Conservation (phyloP, 2,329 filamentous ascomycete genomes). For the Hymenoscyphus occultus region DNA sequence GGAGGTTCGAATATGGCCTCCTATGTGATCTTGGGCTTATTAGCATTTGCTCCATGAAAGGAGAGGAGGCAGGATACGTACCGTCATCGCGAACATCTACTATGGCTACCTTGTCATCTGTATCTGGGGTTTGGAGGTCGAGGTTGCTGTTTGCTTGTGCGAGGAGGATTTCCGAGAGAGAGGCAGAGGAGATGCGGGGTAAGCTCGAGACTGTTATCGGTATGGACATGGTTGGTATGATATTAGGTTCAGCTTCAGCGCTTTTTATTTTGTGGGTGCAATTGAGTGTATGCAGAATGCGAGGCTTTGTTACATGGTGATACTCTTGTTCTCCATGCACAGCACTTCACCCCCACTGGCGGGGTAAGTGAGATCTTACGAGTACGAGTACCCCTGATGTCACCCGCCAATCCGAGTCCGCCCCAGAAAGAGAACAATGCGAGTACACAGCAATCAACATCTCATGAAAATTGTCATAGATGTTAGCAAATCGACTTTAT, state of each 20-base stretch:
- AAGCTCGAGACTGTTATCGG: constrained; percentile 28
- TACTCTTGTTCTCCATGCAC: neutral
- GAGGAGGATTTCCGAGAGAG: constrained; percentile 33
- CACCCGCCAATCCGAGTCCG: no score
- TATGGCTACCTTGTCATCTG: constrained; percentile 55
- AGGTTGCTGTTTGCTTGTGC: constrained; percentile 27
- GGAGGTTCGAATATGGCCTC: constrained; percentile 80
- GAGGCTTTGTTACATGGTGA: no score
- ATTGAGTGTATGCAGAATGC: no score
- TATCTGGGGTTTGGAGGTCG: constrained; percentile 24
- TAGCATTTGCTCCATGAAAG: neutral
- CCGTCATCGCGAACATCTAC: constrained; percentile 87
- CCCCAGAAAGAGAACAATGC: no score
- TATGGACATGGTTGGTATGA: constrained; percentile 25
- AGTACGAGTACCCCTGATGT: no score
- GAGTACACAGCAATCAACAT: no score
- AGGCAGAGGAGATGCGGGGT: constrained; percentile 32
- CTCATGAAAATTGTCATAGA: no score
- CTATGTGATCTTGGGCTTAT: constrained; percentile 67
- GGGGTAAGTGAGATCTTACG: no score
- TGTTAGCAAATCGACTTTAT: no score
- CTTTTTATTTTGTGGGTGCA: no score
- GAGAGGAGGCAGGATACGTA: constrained; percentile 35
- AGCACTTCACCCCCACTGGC: no score
- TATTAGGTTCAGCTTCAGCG: neutral